These are phyloP conservation scores for Pythium rishiriense DNA, from an alignment of 352 stramenopile species.

Conservation along the genomic window DNA sequence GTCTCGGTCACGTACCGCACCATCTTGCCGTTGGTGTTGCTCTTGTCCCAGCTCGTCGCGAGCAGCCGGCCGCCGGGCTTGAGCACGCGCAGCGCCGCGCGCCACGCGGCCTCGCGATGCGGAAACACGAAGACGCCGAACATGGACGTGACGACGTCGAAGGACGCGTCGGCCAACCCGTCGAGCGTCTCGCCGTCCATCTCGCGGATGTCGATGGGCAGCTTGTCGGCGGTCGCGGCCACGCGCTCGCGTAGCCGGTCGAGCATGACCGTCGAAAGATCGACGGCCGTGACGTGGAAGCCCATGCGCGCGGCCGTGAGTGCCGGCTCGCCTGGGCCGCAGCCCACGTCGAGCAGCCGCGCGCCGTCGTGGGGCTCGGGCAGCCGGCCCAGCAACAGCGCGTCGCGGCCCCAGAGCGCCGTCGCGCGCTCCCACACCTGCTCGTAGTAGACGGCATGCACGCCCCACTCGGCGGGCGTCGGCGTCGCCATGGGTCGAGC, in stretches of 20 bases:
- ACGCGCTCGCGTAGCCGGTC: conserved; percentile 1
- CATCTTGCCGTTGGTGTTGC: conserved; percentile 9
- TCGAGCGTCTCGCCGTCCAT: conserved; percentile 19
- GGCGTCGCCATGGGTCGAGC: background rate
- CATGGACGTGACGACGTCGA: conserved; percentile 20
- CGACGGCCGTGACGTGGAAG: conserved; percentile 16
- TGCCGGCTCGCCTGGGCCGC: conserved; percentile 13
- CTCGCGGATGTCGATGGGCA: background rate
- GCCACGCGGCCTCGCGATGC: conserved; percentile 15
- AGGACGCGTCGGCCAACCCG: conserved; percentile 2
- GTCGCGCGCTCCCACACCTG: conserved; percentile 19
- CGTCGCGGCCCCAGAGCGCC: conserved; percentile 7
- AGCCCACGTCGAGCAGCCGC: conserved; percentile 13
- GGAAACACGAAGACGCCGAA: conserved; percentile 23
- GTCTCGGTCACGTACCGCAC: conserved; percentile 4
- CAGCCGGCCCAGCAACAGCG: conserved; percentile 5
- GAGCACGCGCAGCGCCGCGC: conserved; percentile 18
- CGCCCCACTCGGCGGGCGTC: conserved; percentile 1
- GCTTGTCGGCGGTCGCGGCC: background rate
- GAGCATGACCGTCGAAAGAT: conserved; percentile 15
- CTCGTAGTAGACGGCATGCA: conserved; percentile 1
- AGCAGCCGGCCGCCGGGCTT: conserved; percentile 18
- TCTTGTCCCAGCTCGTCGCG: conserved; percentile 16
- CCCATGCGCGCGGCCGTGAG: conserved; percentile 13
- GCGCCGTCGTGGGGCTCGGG: background rate